Evolutionary conservation across 768 basidiomycete genomes (phyloP), one percentile per base, ranked within the genome.

Genomic region (Mycena albidolilacea): DNA sequence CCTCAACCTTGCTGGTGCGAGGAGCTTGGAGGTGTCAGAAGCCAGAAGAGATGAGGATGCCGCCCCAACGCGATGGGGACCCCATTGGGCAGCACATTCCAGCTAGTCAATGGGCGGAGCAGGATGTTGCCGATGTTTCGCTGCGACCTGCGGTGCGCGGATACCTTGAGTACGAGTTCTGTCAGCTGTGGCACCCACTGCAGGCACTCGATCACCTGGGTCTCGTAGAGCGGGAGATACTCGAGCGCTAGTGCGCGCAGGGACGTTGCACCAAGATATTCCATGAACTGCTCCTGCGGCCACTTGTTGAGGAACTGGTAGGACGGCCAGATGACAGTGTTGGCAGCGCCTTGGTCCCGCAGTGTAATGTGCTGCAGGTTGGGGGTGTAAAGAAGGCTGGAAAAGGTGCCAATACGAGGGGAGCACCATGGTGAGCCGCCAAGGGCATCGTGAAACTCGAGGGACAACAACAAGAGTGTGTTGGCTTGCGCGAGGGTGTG

Each of bases 271-370:
- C 50, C n/a, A n/a, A 74, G 73, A 55, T 44, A 74, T 17, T 63
- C 70, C 46, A 65, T 44, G 63, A 71, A 71, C 54, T 64, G 69
- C 41, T 35, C 55, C 54, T 72, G 71, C 9, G 72, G 72, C 72
- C 72, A 67, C 5, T 30, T 17, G 21, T 63, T 39, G 37, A 73
- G 55, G 48, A 43, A 46, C 38, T 35, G 80, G 65, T 60, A 69
- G 76, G 9, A 78, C 82, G 68, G 85, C 85, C 38, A 81, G 75
- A 15, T 7, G 8, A 58, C 55, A 17, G 66, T 14, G 35, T 62
- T 10, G 12, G 61, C 23, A 19, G 55, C 35, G 57, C 62, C 55
- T 43, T 55, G 63, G 63, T 70, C 62, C 37, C 44, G 44, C 12
- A 64, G 54, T n/a, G 54, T 39, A 41, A 69, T 57, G 23, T 54